Evolutionary conservation across 208 protist species (phyloP).

Genomic region (Leishmania tarentolae): DNA sequence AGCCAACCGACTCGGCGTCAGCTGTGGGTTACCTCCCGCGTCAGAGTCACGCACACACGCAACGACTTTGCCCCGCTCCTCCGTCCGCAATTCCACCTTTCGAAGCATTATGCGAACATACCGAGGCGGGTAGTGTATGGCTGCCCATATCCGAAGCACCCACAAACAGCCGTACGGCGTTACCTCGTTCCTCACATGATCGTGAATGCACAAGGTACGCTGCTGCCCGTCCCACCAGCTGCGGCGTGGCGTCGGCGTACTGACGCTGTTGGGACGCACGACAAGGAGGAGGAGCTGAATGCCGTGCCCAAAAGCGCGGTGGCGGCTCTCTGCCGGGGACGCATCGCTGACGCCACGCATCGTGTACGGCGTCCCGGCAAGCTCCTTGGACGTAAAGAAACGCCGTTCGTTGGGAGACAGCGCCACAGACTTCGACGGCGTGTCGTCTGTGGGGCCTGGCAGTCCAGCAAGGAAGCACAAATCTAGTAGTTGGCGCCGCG

Average conservation of each 20-base stretch:
- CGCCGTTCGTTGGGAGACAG: constrained; percentile 15
- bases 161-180: constrained; percentile 43
- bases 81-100: background rate
- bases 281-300: constrained; percentile 52
- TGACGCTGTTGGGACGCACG: constrained; percentile 20
- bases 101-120: constrained; percentile 27
- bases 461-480: constrained; percentile 48
- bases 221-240: constrained; percentile 18
- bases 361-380: constrained; percentile 71
- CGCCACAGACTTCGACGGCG: constrained; percentile 1
- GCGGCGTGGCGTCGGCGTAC: background rate
- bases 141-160: constrained; percentile 53
- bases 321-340: constrained; percentile 36
- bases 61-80: background rate
- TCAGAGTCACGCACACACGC: background rate
- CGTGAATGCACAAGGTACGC: constrained; percentile 5
- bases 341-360: constrained; percentile 56
- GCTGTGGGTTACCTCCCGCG: background rate
- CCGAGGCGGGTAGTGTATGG: constrained; percentile 39
- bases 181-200: constrained; percentile 13
- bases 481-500: constrained; percentile 30
- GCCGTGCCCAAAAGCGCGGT: constrained; percentile 79
- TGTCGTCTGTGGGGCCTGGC: constrained; percentile 25
- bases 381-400: constrained; percentile 49
- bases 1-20: background rate